phyloP scores from a whole-genome alignment of 208 protist species.

The Crithidia thermophila region DNA sequence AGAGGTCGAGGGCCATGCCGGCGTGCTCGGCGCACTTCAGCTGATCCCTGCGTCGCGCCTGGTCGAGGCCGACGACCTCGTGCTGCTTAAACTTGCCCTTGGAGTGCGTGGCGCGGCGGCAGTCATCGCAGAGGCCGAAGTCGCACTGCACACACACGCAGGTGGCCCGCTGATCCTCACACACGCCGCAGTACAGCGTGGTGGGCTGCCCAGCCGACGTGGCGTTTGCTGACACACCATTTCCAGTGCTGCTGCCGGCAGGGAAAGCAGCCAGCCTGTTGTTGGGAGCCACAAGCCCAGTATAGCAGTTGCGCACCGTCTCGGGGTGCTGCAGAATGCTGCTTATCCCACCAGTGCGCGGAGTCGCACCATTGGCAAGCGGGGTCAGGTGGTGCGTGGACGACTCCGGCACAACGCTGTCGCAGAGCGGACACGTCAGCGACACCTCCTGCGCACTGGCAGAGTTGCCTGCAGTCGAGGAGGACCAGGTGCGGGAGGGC shows the following conservation, averaged over 20 bases:
- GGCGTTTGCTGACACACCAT: background rate
- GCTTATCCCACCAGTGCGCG: too few relatives aligned
- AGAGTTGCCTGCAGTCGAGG: background rate
- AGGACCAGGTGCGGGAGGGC: background rate
- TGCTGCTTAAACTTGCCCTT: constrained; percentile 67
- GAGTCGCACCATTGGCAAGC: too few relatives aligned
- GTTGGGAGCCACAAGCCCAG: background rate
- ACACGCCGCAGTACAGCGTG: constrained; percentile 51
- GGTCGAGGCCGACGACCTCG: constrained; percentile 43
- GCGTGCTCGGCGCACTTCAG: constrained; percentile 45
- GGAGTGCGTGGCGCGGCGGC: constrained; percentile 49
- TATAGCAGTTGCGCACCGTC: constrained; percentile 21
- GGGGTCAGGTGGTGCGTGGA: too few relatives aligned
- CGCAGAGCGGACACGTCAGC: constrained; percentile 21
- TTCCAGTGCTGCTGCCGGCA: background rate
- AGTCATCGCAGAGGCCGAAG: constrained; percentile 68
- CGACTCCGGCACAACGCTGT: background rate
- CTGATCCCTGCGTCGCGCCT: constrained; percentile 28
- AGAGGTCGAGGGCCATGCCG: constrained; percentile 62
- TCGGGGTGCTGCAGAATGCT: background rate
- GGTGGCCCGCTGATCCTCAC: constrained; percentile 45
- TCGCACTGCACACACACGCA: constrained; percentile 69
- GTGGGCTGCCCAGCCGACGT: background rate
- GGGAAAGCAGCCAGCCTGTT: too few relatives aligned
- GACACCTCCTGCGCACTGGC: background rate